Percentiles rank a stretch among this genome's conserved stretches.
Conservation (phyloP, 768 basidiomycete genomes). For the Leccinellum luteum region DNA sequence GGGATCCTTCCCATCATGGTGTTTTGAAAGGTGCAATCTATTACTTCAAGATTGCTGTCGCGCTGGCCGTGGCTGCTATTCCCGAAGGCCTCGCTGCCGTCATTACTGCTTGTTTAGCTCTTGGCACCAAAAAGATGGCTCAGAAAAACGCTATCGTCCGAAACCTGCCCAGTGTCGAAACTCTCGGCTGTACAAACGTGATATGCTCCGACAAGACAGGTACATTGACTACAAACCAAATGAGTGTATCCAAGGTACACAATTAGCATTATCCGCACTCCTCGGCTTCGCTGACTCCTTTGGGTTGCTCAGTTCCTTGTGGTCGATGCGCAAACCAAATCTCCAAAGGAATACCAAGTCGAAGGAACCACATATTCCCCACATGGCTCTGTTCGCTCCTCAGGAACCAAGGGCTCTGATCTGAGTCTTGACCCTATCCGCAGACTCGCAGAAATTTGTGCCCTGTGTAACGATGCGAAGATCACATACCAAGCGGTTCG, state of each 20-base stretch:
- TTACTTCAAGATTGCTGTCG: conserved; percentile 99
- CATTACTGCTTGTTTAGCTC: conserved; percentile 93
- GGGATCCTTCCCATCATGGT: conserved; percentile 91
- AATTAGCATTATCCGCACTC: conserved; percentile 13
- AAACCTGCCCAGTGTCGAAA: conserved; percentile 95
- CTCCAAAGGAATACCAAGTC: conserved; percentile 69
- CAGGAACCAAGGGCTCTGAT: conserved; percentile 62
- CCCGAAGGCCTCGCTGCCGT: conserved; percentile 98
- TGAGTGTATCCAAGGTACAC: conserved; percentile 84
- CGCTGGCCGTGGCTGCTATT: conserved; percentile 97
- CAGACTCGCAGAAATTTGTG: conserved; percentile 85
- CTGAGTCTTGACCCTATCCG: conserved; percentile 68
- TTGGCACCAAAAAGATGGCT: conserved; percentile 99
- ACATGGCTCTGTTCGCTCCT: conserved; percentile 64
- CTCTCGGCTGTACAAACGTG: conserved; percentile 95
- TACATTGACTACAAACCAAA: conserved; percentile 94
- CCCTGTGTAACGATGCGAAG: conserved; percentile 94
- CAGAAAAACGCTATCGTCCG: conserved; percentile 98
- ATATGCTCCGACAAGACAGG: conserved; percentile 99
- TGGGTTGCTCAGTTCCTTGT: conserved; percentile 63
- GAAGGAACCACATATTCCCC: conserved; percentile 95
- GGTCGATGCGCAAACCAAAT: conserved; percentile 51
- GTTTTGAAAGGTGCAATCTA: conserved; percentile 92
- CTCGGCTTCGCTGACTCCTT: conserved; percentile 9
- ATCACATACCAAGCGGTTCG: conserved; percentile 79